These are phyloP conservation scores for Candida corydali DNA, from an alignment of 805 yeast species.

Conservation along the genomic window DNA sequence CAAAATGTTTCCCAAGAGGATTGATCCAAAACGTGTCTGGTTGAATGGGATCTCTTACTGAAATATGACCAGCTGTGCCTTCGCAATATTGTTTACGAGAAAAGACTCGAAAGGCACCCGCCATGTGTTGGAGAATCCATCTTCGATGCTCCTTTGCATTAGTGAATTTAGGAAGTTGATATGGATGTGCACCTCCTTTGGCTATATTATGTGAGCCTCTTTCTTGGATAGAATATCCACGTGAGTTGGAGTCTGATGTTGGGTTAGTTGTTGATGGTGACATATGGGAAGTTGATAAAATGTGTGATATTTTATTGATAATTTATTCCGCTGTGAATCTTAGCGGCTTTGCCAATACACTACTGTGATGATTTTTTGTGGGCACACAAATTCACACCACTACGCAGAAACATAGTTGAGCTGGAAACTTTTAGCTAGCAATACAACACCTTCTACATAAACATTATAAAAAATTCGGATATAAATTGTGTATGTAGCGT, in stretches of 20 bases:
- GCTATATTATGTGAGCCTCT: slow-evolving; percentile 62
- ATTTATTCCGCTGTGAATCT: too few species aligned
- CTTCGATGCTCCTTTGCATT: slow-evolving; percentile 47
- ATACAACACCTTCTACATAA: too few species aligned
- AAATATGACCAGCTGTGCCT: slow-evolving; percentile 84
- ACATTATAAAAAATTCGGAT: too few species aligned
- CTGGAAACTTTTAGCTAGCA: too few species aligned
- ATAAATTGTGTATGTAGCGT: too few species aligned
- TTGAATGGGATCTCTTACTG: slow-evolving; percentile 78
- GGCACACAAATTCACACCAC: too few species aligned
- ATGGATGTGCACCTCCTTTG: slow-evolving; percentile 49
- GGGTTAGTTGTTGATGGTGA: slow-evolving; percentile 5
- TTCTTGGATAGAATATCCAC: slow-evolving; percentile 38
- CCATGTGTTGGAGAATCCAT: slow-evolving; percentile 68
- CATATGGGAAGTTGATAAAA: too few species aligned
- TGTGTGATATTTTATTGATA: too few species aligned
- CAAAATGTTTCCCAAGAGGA: slow-evolving; percentile 78
- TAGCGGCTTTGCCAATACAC: neutral
- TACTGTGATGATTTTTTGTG: too few species aligned
- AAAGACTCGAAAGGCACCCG: slow-evolving; percentile 79
- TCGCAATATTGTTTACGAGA: slow-evolving; percentile 75
- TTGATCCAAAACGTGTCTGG: slow-evolving; percentile 86
- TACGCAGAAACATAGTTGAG: too few species aligned
- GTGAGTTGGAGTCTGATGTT: slow-evolving; percentile 14
- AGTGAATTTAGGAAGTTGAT: slow-evolving; percentile 48